Evolutionary conservation across 805 yeast genomes (phyloP).

Genomic region (Schwanniomyces pseudopolymorphus): DNA sequence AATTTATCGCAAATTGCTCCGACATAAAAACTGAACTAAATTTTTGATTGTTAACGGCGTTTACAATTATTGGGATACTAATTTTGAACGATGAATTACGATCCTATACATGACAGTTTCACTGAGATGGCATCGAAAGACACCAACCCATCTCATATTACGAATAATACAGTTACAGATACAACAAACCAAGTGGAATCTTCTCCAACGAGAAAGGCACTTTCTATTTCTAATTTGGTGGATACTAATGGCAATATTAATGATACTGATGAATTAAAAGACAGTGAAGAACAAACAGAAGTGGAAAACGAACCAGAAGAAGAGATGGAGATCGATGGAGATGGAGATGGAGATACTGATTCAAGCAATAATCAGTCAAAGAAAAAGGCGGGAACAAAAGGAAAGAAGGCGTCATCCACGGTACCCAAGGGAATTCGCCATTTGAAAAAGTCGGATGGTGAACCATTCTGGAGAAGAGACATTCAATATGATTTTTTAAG

Average conservation of each 20-base stretch:
- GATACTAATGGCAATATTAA: constrained; percentile 1
- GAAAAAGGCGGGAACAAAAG: constrained; percentile 13
- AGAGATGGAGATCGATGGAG: constrained; percentile 9
- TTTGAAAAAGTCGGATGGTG: constrained; percentile 87
- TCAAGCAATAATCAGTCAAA: not conserved
- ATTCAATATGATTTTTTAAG: constrained; percentile 79
- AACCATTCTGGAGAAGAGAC: constrained; percentile 85
- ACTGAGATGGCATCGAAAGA: constrained; percentile 5
- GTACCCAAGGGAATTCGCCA: constrained; percentile 47
- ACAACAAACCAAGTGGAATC: not conserved
- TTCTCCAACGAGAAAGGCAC: constrained; percentile 7
- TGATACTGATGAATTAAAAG: constrained; percentile 4
- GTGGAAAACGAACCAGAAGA: constrained; percentile 5
- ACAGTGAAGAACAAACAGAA: constrained; percentile 1
- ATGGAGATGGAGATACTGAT: constrained; percentile 11
- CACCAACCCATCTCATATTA: not conserved
- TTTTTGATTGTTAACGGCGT: not conserved
- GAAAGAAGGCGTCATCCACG: constrained; percentile 12
- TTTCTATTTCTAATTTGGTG: constrained; percentile 13
- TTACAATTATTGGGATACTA: not conserved
- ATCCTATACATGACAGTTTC: constrained; percentile 43
- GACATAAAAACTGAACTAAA: not conserved
- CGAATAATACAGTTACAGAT: not conserved
- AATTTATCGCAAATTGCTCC: not conserved
- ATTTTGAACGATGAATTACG: constrained; percentile 35